Percentiles rank a stretch among this genome's conserved stretches.
These are phyloP conservation scores for Ogataea nakhonphanomensis DNA, from an alignment of 805 yeast species.

Conservation along the genomic window DNA sequence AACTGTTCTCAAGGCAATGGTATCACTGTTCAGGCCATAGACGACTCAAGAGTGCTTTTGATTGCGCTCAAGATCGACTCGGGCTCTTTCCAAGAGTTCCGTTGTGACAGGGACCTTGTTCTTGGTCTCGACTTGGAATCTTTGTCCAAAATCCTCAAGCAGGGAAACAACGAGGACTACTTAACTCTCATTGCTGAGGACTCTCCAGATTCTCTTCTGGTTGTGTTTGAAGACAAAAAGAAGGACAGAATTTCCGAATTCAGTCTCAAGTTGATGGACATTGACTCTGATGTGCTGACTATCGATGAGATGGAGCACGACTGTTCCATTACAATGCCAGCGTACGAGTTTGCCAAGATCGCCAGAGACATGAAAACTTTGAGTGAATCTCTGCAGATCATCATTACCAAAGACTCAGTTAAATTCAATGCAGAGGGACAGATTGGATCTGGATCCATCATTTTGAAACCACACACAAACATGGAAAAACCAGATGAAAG, in stretches of 20 bases:
- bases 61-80: constrained; percentile 85
- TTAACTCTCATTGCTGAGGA: constrained; percentile 83
- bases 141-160: constrained; percentile 81
- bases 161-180: constrained; percentile 88
- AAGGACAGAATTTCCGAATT: constrained; percentile 92
- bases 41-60: constrained; percentile 90
- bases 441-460: constrained; percentile 81
- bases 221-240: constrained; percentile 87
- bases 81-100: constrained; percentile 84
- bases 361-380: constrained; percentile 83
- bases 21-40: constrained; percentile 94
- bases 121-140: constrained; percentile 88
- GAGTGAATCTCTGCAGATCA: constrained; percentile 81
- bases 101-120: constrained; percentile 92
- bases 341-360: constrained; percentile 82
- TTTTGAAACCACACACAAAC: constrained; percentile 79
- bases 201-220: constrained; percentile 66
- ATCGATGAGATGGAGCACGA: constrained; percentile 94
- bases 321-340: constrained; percentile 81
- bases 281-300: constrained; percentile 89
- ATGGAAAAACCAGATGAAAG: constrained; percentile 76
- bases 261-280: constrained; percentile 88
- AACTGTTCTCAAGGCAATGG: constrained; percentile 90
- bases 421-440: constrained; percentile 90
- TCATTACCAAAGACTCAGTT: constrained; percentile 88